phyloP scores from a whole-genome alignment of 1,284 basidiomycete genomes.

The Tilletia indica region DNA sequence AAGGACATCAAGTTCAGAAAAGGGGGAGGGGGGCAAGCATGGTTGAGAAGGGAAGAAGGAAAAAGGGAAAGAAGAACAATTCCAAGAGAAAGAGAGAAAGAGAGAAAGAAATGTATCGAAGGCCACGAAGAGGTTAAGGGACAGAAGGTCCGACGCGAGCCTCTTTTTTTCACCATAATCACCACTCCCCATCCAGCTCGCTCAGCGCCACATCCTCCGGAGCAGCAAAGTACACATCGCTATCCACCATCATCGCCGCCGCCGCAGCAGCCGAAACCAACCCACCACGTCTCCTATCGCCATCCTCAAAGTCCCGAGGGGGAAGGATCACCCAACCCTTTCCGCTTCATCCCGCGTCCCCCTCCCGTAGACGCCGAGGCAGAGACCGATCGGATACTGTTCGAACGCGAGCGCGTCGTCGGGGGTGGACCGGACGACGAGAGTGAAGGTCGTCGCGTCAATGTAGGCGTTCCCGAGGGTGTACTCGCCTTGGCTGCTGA shows the following conservation, averaged over 20 bases:
- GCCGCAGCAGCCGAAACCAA: too few species aligned
- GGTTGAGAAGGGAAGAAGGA: too few species aligned
- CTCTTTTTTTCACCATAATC: neutral
- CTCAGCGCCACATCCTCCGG: constrained; percentile 16
- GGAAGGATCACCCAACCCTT: neutral
- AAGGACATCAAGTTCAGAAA: too few species aligned
- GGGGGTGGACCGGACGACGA: neutral
- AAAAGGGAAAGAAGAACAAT: too few species aligned
- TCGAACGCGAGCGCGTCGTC: constrained; percentile 1
- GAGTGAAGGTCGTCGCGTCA: too few species aligned
- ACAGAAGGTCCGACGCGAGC: neutral
- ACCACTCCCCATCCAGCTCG: constrained; percentile 15
- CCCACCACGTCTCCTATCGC: neutral
- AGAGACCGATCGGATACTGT: neutral
- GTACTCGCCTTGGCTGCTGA: too few species aligned
- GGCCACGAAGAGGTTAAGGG: neutral
- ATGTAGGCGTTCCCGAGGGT: too few species aligned
- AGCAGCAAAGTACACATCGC: constrained; percentile 3
- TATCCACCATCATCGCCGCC: neutral
- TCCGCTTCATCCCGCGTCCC: neutral
- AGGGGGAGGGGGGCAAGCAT: too few species aligned
- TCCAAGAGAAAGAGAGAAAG: too few species aligned
- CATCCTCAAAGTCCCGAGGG: too few species aligned
- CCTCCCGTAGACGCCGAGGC: neutral
- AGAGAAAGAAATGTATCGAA: too few species aligned